phyloP scores from a whole-genome alignment of 2,329 filamentous ascomycete genomes.

The Trichoderma atrobrunneum region DNA sequence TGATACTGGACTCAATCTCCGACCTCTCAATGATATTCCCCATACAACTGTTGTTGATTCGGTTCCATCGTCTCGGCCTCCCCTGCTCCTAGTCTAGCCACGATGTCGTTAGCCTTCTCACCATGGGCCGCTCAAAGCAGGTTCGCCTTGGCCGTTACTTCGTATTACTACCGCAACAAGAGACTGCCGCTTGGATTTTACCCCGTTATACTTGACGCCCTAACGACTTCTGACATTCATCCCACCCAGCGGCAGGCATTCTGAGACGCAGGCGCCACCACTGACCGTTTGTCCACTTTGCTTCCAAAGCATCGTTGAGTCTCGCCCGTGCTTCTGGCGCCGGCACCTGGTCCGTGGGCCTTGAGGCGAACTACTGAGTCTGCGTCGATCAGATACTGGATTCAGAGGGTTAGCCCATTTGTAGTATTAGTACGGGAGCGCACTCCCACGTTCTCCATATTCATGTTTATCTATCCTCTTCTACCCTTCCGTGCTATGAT shows the following conservation, averaged over 20 bases:
- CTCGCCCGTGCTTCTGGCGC: slow-evolving; percentile 15
- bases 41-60: slow-evolving; percentile 1
- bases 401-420: not conserved
- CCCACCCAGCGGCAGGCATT: slow-evolving; percentile 3
- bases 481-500: not conserved
- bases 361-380: slow-evolving; percentile 5
- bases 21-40: not conserved
- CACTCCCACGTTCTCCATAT: not conserved
- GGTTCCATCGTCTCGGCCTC: slow-evolving; percentile 8
- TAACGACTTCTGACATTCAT: not conserved
- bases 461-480: not conserved
- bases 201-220: not conserved
- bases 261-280: slow-evolving; percentile 12
- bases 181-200: not conserved
- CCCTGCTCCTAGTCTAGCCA: not conserved
- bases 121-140: not conserved
- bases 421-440: not conserved
- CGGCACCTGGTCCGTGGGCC: slow-evolving; percentile 10
- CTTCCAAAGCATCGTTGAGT: slow-evolving; percentile 1
- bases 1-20: slow-evolving; percentile 16
- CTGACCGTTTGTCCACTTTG: not conserved
- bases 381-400: slow-evolving; percentile 16
- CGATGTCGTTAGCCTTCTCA: not conserved
- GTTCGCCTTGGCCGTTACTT: not conserved
- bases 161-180: slow-evolving; percentile 3